Percentiles rank a stretch among this genome's conserved stretches.
Conservation (phyloP, 805 yeast genomes). For the Pichia gijzeniarum region DNA sequence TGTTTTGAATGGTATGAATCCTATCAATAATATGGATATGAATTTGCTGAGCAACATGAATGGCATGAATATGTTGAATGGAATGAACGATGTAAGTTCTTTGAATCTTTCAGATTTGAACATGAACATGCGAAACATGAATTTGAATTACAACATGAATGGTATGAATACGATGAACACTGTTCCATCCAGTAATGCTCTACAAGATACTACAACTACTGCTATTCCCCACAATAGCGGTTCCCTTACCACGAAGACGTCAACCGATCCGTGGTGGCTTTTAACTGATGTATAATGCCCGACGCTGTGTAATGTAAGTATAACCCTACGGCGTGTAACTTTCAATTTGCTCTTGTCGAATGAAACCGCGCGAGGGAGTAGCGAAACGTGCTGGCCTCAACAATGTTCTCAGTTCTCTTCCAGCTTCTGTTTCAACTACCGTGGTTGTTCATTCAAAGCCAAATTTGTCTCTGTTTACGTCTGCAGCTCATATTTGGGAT, state of each 20-base stretch:
- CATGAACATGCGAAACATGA: neutral
- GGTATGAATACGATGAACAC: neutral
- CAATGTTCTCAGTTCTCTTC: neutral
- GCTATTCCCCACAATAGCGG: too few relatives aligned
- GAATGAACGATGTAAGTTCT: neutral
- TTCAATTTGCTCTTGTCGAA: neutral
- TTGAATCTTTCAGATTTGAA: constrained; percentile 1
- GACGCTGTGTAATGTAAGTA: neutral
- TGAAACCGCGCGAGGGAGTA: too few relatives aligned
- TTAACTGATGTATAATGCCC: neutral
- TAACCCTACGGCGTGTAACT: neutral
- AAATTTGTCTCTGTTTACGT: too few relatives aligned
- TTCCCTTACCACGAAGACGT: too few relatives aligned
- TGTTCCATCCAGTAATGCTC: too few relatives aligned
- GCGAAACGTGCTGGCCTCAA: neutral
- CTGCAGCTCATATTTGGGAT: too few relatives aligned
- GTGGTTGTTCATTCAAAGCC: too few relatives aligned
- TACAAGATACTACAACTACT: neutral
- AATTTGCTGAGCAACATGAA: neutral
- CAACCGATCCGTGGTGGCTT: neutral
- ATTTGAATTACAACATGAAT: neutral
- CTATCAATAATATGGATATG: neutral
- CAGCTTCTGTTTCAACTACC: too few relatives aligned
- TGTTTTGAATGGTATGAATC: neutral
- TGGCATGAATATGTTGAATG: neutral